Evolutionary conservation across 306 rosid genomes (phyloP), one percentile per base, ranked within the genome.

Genomic region (Rubus idaeus): DNA sequence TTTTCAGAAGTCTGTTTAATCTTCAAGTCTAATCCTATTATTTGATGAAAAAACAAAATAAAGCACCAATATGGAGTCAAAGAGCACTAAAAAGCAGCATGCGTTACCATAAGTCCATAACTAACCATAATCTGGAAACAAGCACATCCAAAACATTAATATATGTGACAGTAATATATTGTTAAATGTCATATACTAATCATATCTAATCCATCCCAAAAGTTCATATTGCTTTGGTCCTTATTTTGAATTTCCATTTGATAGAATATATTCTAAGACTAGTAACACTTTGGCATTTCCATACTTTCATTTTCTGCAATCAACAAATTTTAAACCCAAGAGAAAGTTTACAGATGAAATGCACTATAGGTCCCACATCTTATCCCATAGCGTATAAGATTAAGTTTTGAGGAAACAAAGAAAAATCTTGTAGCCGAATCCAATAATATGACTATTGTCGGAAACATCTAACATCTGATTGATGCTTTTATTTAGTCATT

Each of bases 11-110:
- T n/a, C 61, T 17, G 12, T 44, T 69, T 57, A 67, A 58, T 65
- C 35, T 39, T 46, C 65, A 21, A 68, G 79, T 76, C 71, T 57
- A 76, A 44, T 21, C 60, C 53, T 81, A 83, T 52, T 41, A 77
- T 46, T 79, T 75, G 71, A 77, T 67, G 20, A 46, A 51, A 58
- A 73, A 68, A 77, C 53, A 68, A 60, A 74, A 13, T 14, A 44
- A 75, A 76, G 58, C 40, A 35, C 30, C 62, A 45, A 30, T 6
- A 62, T 5, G 8, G 37, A 73, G 73, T 13, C 73, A 65, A 41
- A 41, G n/a, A 51, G 67, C 55, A 41, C 40, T 30, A 0, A 66
- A 61, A 21, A 61, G 45, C 40, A 18, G 2, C 20, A 50, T 21
- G 41, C 30, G 42, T 23, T 5, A 50, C 73, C 3, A 21, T 21